Base-by-base conservation (phyloP, 2,329 filamentous ascomycete species). In the Parastagonospora avenae region DNA sequence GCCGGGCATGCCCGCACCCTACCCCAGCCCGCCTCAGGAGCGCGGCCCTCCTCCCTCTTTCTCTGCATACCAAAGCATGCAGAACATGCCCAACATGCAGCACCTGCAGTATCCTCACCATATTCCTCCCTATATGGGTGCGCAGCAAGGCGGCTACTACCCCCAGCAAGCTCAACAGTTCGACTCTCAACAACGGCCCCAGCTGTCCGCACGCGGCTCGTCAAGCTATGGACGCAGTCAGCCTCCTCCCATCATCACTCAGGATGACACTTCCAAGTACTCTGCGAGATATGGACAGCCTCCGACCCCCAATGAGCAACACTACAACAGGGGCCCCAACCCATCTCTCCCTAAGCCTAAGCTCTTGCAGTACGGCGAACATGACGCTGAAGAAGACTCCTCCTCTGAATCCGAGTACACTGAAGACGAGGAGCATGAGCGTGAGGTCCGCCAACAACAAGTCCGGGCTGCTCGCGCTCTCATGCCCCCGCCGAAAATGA, bases 31-130 rank as follows among this genome's bases (percentile, higher is more conserved):
- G 14, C 64, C 62, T 29, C 61, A 62, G 8, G 64, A 68, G 9
- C 63, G 54, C 43, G 70, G 70, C 11, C 71, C 71, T 27, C 71
- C 72, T 7, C 70, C 48, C 4, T 59, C 72, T 4, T 54, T 61
- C 49, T 71, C 68, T 30, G 68, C 67, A 5, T 64, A 62, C 42
- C 64, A 44, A 42, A 57, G 50, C 46, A 60, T 54, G 33, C 60
- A 24, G 19, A 24, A 14, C 14, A 39, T 39, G 19, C 37, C 54
- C 12, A 61, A 43, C 27, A 53, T 57, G 57, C 36, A 40, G 15
- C 19, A 44, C 32, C 16, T 24, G 19, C 19, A 24, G 19, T 24
- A 24, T 24, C 19, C 28, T n/a, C 33, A 16, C 8, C 15, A 11
- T n/a, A 29, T 29, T 4, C 54, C 33, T 41, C 59, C 55, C 46